These are phyloP conservation scores for Phialemonium atrogriseum DNA, from an alignment of 2,329 filamentous ascomycete species.

Conservation along the genomic window DNA sequence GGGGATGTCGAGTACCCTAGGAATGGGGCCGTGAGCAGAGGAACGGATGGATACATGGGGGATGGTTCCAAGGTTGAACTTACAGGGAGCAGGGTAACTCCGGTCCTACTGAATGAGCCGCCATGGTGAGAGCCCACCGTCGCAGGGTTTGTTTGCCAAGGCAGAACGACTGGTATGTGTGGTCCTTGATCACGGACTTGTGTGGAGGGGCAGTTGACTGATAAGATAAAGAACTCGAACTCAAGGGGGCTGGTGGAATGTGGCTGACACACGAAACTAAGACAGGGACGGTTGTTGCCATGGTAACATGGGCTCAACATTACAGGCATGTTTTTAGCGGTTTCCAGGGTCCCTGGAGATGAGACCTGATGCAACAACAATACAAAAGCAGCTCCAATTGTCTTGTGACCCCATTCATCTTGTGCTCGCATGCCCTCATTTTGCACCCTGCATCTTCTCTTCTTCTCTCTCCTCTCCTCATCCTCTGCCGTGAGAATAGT, in stretches of 20 bases:
- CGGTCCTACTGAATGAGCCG: conserved; percentile 27
- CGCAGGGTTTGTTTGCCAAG: too few species aligned
- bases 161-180: too few species aligned
- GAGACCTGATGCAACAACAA: conserved; percentile 3
- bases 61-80: conserved; percentile 20
- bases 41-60: conserved; percentile 14
- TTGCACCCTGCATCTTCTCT: too few species aligned
- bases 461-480: conserved; percentile 2
- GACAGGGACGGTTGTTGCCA: conserved; percentile 12
- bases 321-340: conserved; percentile 9
- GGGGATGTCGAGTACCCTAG: conserved; percentile 66
- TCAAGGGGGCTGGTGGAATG: neutral
- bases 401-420: conserved; percentile 3
- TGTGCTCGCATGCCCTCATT: conserved; percentile 14
- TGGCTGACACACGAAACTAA: too few species aligned
- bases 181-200: too few species aligned
- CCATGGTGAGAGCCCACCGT: too few species aligned
- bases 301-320: conserved; percentile 8
- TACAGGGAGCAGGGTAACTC: conserved; percentile 59
- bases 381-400: conserved; percentile 13
- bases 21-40: conserved; percentile 11
- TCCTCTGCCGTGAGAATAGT: neutral
- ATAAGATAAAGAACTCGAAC: neutral
- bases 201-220: conserved; percentile 7
- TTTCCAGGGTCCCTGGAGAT: conserved; percentile 7